Base-by-base conservation (phyloP, 768 basidiomycete genomes). In the Boletus reticulatus region DNA sequence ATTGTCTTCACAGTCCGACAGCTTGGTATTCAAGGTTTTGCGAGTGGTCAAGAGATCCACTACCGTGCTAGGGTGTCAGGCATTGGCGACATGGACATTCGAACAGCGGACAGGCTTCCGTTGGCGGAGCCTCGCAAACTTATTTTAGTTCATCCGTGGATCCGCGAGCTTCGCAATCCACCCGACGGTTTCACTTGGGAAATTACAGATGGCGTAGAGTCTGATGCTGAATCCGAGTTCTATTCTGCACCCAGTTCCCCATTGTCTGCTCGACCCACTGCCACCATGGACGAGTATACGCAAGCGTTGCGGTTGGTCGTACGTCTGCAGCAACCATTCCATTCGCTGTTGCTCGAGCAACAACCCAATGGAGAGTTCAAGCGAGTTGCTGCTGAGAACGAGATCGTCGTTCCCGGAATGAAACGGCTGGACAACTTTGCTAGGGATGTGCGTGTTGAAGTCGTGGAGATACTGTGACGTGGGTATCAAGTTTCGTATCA, bases 81-180 rank as follows among this genome's bases (percentile, higher is more conserved):
- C 3, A 42, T 50, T 4, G 49, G 49, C 0, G 3, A 32, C 3
- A 19, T 50, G 6, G 19, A 31, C 16, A 32, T 57, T 36, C n/a
- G 8, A 17, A 44, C 56, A 7, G 17, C 29, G 5, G 46, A 44
- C 14, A 29, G 5, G 19, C 46, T 53, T 11, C 32, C 49, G 37
- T 4, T 36, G 16, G n/a, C 0, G 7, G 46, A 43, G 7, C 34
- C 39, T 3, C 50, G 41, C 11, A 34, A 41, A n/a, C 34, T 52
- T 11, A n/a, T 37, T 16, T 37, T 59, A 17, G 50, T 52, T 2
- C 47, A 56, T 22, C 58, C 58, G 6, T 56, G 58, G 58, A 43
- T 56, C 13, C 54, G 47, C 22, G 48, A 53, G 29, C 50, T 59
- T 6, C 17, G 50, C 11, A 34, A 44, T 37, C 42, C 32, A 1